Base-by-base conservation (phyloP, 2,329 filamentous ascomycete genomes). In the Escovopsis sp. region DNA sequence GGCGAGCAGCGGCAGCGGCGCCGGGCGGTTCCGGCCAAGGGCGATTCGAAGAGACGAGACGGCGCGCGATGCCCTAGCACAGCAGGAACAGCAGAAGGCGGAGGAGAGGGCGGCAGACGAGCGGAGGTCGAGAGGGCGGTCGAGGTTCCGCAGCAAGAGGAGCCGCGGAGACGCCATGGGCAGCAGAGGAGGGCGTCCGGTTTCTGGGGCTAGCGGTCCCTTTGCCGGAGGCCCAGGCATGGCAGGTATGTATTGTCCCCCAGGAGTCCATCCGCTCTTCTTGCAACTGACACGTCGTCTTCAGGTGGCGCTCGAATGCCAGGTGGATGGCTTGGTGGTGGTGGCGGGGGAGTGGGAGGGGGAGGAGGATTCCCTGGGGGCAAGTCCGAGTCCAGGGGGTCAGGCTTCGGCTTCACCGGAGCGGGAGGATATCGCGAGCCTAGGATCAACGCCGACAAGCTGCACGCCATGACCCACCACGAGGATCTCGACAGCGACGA, bases 361-460 rank as follows among this genome's bases (percentile, higher is more conserved):
- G 46, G 48, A 27, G 53, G 49, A 29, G 48, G 51, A 31, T 44
- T 50, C 44, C 45, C 19, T 5, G 19, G 19, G 9, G 41, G 45
- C 25, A 60, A 56, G 36, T 46, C 52, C 31, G 56, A 65, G 35
- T 51, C 49, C 29, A 60, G 54, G 36, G 62, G 53, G 26, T 54
- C 43, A 38, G 59, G 55, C 28, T 63, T 65, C 39, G 52, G 53
- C 27, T 55, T 61, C 31, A 51, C 48, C 14, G 48, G 50, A 13
- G 43, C 45, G 14, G 43, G 44, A 33, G 42, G 47, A 25, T 45
- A 48, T 37, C 53, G 57, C 39, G 65, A 72, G 41, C 45, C 59
- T 25, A 56, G 70, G 50, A 66, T 74, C 48, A 72, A 74, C 44
- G 66, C 68, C 43, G 70, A 75, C 45, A 60, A 63, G 37, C 65